Evolutionary conservation across 2,329 filamentous ascomycete species (phyloP).

Genomic region (Aspergillus uvarum): DNA sequence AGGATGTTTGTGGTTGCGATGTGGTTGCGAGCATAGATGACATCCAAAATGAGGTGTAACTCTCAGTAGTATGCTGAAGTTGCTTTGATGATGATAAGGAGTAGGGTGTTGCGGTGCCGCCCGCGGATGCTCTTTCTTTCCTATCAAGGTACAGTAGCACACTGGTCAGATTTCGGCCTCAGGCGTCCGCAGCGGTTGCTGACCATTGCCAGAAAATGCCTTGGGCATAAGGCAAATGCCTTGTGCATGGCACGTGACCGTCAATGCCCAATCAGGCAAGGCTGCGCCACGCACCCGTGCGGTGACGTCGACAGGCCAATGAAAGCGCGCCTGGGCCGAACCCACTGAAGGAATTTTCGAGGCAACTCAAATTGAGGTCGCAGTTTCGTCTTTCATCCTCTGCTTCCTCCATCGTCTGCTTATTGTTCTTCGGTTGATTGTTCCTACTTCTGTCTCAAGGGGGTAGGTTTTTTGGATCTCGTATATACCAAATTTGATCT

Average conservation of each 20-base stretch:
- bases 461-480: background rate
- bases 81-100: too few relatives aligned
- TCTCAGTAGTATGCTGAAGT: too few relatives aligned
- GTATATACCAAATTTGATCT: background rate
- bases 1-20: too few relatives aligned
- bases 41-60: too few relatives aligned
- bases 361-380: background rate
- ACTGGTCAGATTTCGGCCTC: background rate
- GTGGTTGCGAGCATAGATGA: too few relatives aligned
- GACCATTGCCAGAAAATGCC: slow-evolving; percentile 7
- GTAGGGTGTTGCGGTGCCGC: too few relatives aligned
- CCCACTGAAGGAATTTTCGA: slow-evolving; percentile 31
- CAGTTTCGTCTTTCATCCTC: slow-evolving; percentile 9
- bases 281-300: slow-evolving; percentile 22
- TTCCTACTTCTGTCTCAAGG: background rate
- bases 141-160: too few relatives aligned
- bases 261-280: slow-evolving; percentile 23
- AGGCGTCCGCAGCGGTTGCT: background rate
- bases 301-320: slow-evolving; percentile 32
- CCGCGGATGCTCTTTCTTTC: too few relatives aligned
- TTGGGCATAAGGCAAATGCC: slow-evolving; percentile 15
- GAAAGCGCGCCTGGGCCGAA: slow-evolving; percentile 3
- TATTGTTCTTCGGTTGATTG: background rate
- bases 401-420: background rate
- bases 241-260: slow-evolving; percentile 20